A percentile compares a stretch with the other conserved stretches of the same genome.
Conservation (phyloP, 768 basidiomycete genomes). For the Calocybe gangraenosa region DNA sequence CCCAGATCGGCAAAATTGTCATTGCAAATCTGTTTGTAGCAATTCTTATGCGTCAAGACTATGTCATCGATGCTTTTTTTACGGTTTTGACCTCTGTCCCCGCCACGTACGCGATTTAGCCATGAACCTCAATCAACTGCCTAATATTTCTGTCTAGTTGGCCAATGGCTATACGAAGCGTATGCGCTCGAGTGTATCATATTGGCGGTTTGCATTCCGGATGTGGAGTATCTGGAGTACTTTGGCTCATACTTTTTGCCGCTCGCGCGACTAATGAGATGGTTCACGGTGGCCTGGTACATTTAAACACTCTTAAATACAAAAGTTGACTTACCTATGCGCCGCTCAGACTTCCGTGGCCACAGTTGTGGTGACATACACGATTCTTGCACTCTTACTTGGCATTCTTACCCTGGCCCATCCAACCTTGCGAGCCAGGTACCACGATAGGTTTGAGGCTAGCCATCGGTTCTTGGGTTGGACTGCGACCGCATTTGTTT, state of each 20-base stretch:
- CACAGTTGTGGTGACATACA: conserved; percentile 48
- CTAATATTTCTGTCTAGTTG: conserved; percentile 35
- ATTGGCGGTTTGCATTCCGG: conserved; percentile 60
- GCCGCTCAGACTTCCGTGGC: conserved; percentile 31
- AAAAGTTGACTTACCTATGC: background rate
- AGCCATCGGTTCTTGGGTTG: conserved; percentile 57
- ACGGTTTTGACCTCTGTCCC: conserved; percentile 47
- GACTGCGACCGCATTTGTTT: conserved; percentile 36
- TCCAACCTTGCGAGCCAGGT: conserved; percentile 40
- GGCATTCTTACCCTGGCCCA: conserved; percentile 50
- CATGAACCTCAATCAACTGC: too few species aligned
- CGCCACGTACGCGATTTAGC: background rate
- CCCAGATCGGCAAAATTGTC: conserved; percentile 34
- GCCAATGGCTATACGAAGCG: conserved; percentile 50
- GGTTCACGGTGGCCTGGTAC: conserved; percentile 31
- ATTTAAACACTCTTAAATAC: conserved; percentile 2
- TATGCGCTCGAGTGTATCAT: conserved; percentile 54
- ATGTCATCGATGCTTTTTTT: conserved; percentile 57
- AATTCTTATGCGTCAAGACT: conserved; percentile 49
- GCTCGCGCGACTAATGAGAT: conserved; percentile 48
- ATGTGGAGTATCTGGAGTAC: conserved; percentile 46
- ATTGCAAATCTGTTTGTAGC: conserved; percentile 44
- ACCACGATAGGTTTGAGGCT: conserved; percentile 51
- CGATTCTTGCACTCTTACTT: conserved; percentile 42
- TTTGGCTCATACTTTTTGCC: conserved; percentile 50